Base-by-base conservation (phyloP, 495 filamentous ascomycete species). In the Penicillium subrubescens region DNA sequence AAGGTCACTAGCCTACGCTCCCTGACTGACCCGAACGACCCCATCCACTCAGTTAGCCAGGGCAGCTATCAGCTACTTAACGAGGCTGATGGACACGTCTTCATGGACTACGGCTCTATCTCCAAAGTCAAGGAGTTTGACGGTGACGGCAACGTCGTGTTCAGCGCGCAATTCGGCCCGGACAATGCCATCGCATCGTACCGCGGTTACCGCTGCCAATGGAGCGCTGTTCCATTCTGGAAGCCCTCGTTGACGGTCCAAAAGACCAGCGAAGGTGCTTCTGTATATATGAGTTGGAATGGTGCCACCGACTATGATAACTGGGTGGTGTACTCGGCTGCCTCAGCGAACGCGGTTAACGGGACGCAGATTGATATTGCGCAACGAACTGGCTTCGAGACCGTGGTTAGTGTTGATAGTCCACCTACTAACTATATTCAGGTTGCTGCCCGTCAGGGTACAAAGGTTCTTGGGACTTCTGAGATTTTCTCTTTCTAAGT, bases 21-120 rank as follows among this genome's bases (percentile, higher is more conserved):
- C 2, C 71, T 82, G 43, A 67, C 53, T 31, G 73, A 81, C 56
- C 64, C 68, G 2, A 62, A 67, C 25, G 71, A 83, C 46, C 64
- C 72, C 31, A 74, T 84, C 27, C 76, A 74, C 61, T 72, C 74
- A 17, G 74, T 76, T 52, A 82, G 78, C 54, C 81, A 84, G 67
- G 85, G 85, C 23, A 80, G 77, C 54, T 78, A 75, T 37, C 77
- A 85, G 63, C 69, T 79, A 3, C 71, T 86, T 27, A 69, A 64
- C 55, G 64, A 70, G 33, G 59, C 62, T 2, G 73, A 77, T 57
- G 74, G 73, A 12, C 81, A 84, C 63, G 75, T 75, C 10, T 62
- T 86, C 41, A 56, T 84, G 66, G 80, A 69, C 50, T 87, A 82
- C 68, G 85, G 84, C 0, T 77, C 77, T 34, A 80, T 81, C 53